These are phyloP conservation scores for Salisapilia sapeloensis DNA, from an alignment of 352 stramenopile species.

Conservation along the genomic window DNA sequence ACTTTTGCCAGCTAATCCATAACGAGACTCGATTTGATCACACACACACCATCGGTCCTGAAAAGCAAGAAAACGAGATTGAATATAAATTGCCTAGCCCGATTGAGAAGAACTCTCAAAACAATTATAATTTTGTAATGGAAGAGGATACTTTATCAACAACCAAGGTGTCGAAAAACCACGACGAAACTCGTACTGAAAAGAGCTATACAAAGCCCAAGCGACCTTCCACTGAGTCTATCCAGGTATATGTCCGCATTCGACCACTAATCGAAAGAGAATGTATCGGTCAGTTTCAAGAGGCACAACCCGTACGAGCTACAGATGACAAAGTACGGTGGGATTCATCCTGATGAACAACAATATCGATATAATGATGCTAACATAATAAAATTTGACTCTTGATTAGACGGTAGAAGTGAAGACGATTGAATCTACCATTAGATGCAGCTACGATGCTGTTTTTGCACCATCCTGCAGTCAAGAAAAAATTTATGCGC, in stretches of 20 bases:
- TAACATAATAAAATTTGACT: not conserved
- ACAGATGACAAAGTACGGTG: conserved; percentile 19
- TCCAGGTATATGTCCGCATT: conserved; percentile 76
- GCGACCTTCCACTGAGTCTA: too few species aligned
- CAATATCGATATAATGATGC: too few species aligned
- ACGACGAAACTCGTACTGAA: too few species aligned
- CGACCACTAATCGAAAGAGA: conserved; percentile 63
- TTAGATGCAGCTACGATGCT: conserved; percentile 68
- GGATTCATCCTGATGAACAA: too few species aligned
- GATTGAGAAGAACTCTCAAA: not conserved
- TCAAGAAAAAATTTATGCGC: conserved; percentile 70
- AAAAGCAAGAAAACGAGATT: too few species aligned
- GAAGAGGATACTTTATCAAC: conserved; percentile 1
- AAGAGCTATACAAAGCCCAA: too few species aligned
- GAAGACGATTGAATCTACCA: conserved; percentile 35
- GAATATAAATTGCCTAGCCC: too few species aligned
- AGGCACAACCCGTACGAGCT: conserved; percentile 18
- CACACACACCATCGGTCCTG: too few species aligned
- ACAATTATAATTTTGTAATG: not conserved
- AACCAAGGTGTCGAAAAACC: too few species aligned
- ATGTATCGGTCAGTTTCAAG: too few species aligned
- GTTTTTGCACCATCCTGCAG: conserved; percentile 58
- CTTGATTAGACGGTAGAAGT: conserved; percentile 59
- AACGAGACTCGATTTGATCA: too few species aligned
- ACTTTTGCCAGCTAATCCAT: conserved; percentile 53